A percentile compares a stretch with the other conserved stretches of the same genome.
These are phyloP conservation scores for Canavalia gladiata DNA, from an alignment of 306 rosid species.

Conservation along the genomic window DNA sequence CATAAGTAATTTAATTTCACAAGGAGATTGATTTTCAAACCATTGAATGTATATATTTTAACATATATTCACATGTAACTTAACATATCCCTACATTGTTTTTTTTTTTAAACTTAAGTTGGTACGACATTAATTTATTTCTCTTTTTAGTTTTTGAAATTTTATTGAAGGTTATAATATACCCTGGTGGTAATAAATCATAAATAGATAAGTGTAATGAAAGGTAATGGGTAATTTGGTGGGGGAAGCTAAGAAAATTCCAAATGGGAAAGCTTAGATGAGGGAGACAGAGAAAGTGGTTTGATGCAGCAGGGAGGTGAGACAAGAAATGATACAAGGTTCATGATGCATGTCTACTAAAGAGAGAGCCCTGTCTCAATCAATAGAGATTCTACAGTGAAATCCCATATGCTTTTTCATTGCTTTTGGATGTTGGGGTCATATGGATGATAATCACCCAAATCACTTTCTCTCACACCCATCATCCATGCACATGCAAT, in stretches of 20 bases:
- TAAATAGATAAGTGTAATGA: background rate
- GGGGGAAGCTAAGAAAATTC: conserved; percentile 48
- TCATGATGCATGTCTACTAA: conserved; percentile 87
- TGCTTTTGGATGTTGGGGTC: conserved; percentile 52
- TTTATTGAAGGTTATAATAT: background rate
- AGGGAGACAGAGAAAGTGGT: conserved; percentile 40
- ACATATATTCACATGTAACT: background rate
- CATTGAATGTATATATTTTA: background rate
- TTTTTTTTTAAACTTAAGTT: background rate
- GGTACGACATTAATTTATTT: background rate
- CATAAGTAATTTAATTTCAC: background rate
- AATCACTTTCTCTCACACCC: conserved; percentile 67
- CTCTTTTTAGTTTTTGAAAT: background rate
- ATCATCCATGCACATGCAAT: conserved; percentile 88
- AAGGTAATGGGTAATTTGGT: conserved; percentile 3
- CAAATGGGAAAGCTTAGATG: conserved; percentile 35
- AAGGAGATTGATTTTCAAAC: no score
- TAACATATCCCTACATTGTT: no score
- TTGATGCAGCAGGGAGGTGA: conserved; percentile 59
- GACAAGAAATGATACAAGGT: conserved; percentile 76
- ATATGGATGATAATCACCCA: conserved; percentile 60
- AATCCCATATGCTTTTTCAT: conserved; percentile 62
- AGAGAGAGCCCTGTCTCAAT: conserved; percentile 74
- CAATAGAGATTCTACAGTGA: conserved; percentile 68
- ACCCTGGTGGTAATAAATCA: background rate